Evolutionary conservation across 2,329 filamentous ascomycete genomes (phyloP).

Genomic region (Aspergillus sp.): DNA sequence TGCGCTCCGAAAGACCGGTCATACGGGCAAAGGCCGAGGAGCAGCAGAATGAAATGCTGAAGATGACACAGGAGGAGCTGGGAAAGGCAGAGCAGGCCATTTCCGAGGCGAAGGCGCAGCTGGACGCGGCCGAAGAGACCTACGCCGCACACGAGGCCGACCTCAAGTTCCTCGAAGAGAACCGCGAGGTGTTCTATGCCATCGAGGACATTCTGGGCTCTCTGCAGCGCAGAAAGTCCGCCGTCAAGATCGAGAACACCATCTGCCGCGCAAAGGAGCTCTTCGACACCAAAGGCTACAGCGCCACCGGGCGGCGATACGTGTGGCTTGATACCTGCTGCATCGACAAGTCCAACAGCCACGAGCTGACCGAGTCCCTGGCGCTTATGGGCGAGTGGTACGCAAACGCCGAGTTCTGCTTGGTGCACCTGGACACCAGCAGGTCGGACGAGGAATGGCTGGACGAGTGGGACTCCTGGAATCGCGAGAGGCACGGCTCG

Average conservation of each 20-base stretch:
- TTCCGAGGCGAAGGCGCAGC: neutral
- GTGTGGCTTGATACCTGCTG: constrained; percentile 19
- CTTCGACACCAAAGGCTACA: constrained; percentile 4
- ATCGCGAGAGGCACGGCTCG: constrained; percentile 2
- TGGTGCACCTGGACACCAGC: constrained; percentile 10
- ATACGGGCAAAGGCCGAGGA: neutral
- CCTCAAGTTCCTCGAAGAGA: constrained; percentile 1
- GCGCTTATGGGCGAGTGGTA: constrained; percentile 16
- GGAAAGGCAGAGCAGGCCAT: neutral
- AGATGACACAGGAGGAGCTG: neutral
- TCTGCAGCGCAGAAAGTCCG: constrained; percentile 5
- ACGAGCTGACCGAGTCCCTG: constrained; percentile 14
- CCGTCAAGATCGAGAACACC: constrained; percentile 4
- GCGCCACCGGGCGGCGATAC: constrained; percentile 7
- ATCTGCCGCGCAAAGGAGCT: constrained; percentile 5
- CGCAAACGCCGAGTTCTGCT: constrained; percentile 11
- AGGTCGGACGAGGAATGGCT: constrained; percentile 3
- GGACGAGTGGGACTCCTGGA: constrained; percentile 6
- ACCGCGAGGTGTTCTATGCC: constrained; percentile 3
- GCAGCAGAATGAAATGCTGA: neutral
- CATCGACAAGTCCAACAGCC: constrained; percentile 12
- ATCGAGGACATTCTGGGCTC: constrained; percentile 3
- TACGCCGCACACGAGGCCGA: neutral
- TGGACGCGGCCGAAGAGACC: neutral
- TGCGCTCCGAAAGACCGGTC: neutral